These are phyloP conservation scores for Saccharomycopsis sp. DNA, from an alignment of 805 yeast species.

Conservation along the genomic window DNA sequence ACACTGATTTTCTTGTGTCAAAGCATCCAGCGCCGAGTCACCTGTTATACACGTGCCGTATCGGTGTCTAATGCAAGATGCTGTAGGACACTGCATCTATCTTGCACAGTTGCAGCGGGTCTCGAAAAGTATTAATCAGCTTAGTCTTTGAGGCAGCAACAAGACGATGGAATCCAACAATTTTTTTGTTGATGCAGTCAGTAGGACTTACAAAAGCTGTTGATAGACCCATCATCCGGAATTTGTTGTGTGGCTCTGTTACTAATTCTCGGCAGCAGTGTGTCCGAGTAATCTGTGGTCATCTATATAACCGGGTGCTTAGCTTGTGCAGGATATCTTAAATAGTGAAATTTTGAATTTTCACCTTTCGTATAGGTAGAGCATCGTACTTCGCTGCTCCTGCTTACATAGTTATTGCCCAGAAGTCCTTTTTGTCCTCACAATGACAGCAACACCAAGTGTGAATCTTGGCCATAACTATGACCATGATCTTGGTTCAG, in stretches of 20 bases:
- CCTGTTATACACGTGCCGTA: neutral
- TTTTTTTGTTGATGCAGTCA: neutral
- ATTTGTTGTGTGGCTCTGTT: neutral
- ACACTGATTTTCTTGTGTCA: neutral
- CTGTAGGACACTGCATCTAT: neutral
- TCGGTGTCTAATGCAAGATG: neutral
- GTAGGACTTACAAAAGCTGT: neutral
- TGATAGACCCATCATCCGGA: neutral
- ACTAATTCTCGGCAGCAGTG: neutral
- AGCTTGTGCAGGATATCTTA: neutral
- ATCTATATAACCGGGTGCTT: neutral
- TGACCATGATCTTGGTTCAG: constrained; percentile 7
- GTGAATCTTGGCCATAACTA: constrained; percentile 14
- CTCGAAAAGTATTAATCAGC: neutral
- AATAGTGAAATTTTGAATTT: neutral
- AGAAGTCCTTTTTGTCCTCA: neutral
- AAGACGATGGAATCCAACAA: neutral
- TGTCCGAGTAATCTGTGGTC: neutral
- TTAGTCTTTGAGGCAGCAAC: neutral
- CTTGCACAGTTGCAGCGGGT: neutral
- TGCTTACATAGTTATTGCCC: neutral
- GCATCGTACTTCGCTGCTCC: neutral
- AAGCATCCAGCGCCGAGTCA: neutral
- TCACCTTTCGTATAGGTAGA: neutral
- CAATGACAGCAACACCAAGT: neutral